phyloP scores from a whole-genome alignment of 208 protist genomes.

The Wallacemonas sp. region DNA sequence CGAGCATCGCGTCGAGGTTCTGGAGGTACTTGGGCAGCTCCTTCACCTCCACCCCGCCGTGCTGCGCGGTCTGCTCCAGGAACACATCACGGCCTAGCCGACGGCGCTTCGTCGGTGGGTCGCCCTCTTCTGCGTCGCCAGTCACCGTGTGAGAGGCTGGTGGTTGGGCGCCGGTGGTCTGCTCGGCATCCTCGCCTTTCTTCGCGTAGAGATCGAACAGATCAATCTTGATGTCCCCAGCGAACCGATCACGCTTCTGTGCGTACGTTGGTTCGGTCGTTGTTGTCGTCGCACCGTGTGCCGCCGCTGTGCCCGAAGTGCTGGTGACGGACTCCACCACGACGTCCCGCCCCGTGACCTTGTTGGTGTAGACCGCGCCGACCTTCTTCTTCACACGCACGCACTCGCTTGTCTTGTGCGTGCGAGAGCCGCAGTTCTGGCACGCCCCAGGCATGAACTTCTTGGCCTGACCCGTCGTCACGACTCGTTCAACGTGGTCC shows the following conservation, averaged over 20 bases:
- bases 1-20: conserved; percentile 59
- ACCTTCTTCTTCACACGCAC: conserved; percentile 86
- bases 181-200: conserved; percentile 5
- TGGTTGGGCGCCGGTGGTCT: not conserved
- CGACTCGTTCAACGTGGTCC: conserved; percentile 37
- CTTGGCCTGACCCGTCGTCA: conserved; percentile 56
- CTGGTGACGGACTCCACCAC: conserved; percentile 14
- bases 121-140: no score
- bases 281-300: conserved; percentile 13
- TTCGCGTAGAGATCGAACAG: conserved; percentile 29
- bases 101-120: conserved; percentile 2
- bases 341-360: conserved; percentile 65
- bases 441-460: conserved; percentile 97
- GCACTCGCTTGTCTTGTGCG: conserved; percentile 96
- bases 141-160: no score
- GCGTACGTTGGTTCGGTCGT: conserved; percentile 34
- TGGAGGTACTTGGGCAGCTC: conserved; percentile 86
- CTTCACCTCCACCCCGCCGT: conserved; percentile 73
- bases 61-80: conserved; percentile 46
- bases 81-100: conserved; percentile 40
- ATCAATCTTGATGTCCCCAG: conserved; percentile 58
- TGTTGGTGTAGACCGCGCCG: conserved; percentile 58
- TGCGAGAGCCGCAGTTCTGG: conserved; percentile 98
- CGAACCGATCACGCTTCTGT: conserved; percentile 78
- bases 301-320: not conserved